Evolutionary conservation across 2,329 filamentous ascomycete species (phyloP).

Genomic region (Microcyclospora pomicola): DNA sequence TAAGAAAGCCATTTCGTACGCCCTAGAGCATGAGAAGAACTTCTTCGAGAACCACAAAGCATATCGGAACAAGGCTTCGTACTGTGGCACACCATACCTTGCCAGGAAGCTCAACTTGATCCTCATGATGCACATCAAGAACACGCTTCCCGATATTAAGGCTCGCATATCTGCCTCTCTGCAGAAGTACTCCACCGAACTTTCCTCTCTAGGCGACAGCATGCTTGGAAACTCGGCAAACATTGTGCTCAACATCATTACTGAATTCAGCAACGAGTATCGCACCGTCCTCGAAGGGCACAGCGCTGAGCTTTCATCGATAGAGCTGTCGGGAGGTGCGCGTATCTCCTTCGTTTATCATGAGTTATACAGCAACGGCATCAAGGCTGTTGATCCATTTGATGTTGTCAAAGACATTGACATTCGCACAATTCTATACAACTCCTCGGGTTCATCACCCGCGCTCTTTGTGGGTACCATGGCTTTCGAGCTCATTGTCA

Average conservation of each 20-base stretch:
- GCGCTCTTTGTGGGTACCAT: conserved; percentile 94
- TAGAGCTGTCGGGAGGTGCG: conserved; percentile 87
- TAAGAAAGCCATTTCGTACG: conserved; percentile 83
- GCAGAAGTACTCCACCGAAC: conserved; percentile 76
- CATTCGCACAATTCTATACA: conserved; percentile 93
- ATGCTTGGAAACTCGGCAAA: conserved; percentile 93
- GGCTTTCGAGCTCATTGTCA: conserved; percentile 97
- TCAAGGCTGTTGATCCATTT: conserved; percentile 96
- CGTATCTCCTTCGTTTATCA: conserved; percentile 99
- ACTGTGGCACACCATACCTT: conserved; percentile 95
- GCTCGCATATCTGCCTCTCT: conserved; percentile 86
- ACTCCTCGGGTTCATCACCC: conserved; percentile 95
- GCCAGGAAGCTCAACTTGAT: conserved; percentile 96
- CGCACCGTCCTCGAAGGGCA: conserved; percentile 91
- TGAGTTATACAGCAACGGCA: conserved; percentile 90
- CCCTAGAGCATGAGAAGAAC: conserved; percentile 84
- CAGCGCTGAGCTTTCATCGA: conserved; percentile 87
- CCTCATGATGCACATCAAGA: conserved; percentile 99
- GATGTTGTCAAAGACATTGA: conserved; percentile 95
- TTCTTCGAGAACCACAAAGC: conserved; percentile 99
- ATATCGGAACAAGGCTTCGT: conserved; percentile 95
- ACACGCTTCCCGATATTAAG: conserved; percentile 97
- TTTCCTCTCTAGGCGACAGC: conserved; percentile 74
- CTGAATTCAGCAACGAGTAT: conserved; percentile 97
- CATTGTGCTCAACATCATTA: conserved; percentile 96